A percentile compares a stretch with the other conserved stretches of the same genome.
phyloP scores from a whole-genome alignment of 192 early-diverging fungal genomes.

The Coemansia sp. region DNA sequence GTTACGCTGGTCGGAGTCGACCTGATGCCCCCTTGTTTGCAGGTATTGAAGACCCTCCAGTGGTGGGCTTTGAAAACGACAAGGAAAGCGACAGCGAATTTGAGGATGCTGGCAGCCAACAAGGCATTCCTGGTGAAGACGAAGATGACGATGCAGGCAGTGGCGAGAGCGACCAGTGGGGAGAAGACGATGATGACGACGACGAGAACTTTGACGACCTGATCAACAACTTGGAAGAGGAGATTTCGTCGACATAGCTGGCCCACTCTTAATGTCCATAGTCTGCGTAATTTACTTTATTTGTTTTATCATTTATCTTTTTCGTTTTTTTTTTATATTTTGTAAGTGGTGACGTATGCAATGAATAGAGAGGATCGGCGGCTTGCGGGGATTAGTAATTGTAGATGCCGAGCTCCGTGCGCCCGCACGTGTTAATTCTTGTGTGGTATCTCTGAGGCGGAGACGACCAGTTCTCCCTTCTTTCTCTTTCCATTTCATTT shows the following conservation, averaged over 20 bases:
- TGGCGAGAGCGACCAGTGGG: conserved; percentile 40
- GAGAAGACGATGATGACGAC: conserved; percentile 48
- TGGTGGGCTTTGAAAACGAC: conserved; percentile 5
- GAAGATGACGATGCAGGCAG: conserved; percentile 5
- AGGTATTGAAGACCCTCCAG: conserved; percentile 20
- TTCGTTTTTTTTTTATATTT: neutral
- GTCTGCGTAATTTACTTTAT: neutral
- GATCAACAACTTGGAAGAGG: conserved; percentile 58
- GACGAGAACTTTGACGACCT: conserved; percentile 56
- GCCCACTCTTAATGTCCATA: neutral
- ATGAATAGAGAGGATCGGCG: neutral
- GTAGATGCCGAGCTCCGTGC: neutral
- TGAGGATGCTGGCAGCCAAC: conserved; percentile 14
- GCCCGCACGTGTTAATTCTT: neutral
- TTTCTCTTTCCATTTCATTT: neutral
- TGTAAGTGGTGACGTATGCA: neutral
- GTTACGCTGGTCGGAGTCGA: conserved; percentile 9
- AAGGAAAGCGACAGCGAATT: conserved; percentile 17
- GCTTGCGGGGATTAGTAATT: neutral
- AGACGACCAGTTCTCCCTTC: neutral
- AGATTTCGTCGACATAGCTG: conserved; percentile 33
- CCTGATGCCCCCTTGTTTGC: conserved; percentile 23
- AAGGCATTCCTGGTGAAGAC: neutral
- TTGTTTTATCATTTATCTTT: neutral
- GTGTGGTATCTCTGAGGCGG: neutral